phyloP scores from a whole-genome alignment of 2,329 filamentous ascomycete genomes.

The Fusarium dimerum region DNA sequence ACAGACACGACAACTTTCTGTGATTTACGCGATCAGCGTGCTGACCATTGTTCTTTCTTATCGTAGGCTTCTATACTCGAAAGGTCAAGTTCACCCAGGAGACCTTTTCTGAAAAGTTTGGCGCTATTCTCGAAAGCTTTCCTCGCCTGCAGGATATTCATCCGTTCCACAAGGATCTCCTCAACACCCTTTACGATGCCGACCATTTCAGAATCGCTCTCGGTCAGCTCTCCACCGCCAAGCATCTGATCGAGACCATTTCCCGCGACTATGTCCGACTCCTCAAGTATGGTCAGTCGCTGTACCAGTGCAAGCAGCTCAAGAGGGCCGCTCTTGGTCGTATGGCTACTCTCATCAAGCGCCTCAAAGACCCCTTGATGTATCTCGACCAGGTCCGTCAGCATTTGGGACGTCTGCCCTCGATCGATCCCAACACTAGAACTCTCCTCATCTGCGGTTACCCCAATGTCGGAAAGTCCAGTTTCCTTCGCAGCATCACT shows the following conservation, averaged over 20 bases:
- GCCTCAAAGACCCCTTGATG: conserved; percentile 88
- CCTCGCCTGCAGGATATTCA: conserved; percentile 92
- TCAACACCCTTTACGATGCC: conserved; percentile 98
- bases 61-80: conserved; percentile 82
- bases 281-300: conserved; percentile 86
- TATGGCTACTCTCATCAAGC: conserved; percentile 96
- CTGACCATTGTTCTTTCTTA: not conserved
- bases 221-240: conserved; percentile 92
- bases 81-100: conserved; percentile 99
- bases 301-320: conserved; percentile 99
- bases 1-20: not conserved
- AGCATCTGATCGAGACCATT: conserved; percentile 95
- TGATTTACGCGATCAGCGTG: not conserved
- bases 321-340: conserved; percentile 94
- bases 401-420: conserved; percentile 93
- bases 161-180: conserved; percentile 78
- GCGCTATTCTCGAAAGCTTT: conserved; percentile 87
- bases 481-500: conserved; percentile 89
- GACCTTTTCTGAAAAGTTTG: conserved; percentile 93
- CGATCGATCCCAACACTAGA: conserved; percentile 97
- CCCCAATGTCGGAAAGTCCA: conserved; percentile 96
- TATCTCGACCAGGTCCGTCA: conserved; percentile 92
- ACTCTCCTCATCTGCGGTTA: conserved; percentile 97
- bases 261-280: conserved; percentile 94
- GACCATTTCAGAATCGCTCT: conserved; percentile 98